phyloP scores from a whole-genome alignment of 352 stramenopile species.

The Lagenidium sp. region DNA sequence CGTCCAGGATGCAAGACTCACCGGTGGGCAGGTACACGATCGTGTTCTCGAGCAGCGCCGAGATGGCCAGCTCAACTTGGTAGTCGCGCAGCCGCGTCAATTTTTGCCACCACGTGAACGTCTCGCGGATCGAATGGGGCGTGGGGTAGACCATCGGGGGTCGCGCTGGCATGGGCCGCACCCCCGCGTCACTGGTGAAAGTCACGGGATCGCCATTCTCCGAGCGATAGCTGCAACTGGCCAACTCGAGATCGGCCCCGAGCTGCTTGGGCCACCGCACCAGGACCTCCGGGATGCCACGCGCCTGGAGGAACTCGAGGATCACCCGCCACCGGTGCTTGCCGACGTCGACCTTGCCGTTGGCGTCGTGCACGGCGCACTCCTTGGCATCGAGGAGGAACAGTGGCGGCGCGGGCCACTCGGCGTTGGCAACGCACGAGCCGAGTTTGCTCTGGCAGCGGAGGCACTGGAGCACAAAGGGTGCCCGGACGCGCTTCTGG shows the following conservation, averaged over 20 bases:
- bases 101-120: conserved; percentile 4
- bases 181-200: too few relatives aligned
- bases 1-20: conserved; percentile 7
- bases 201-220: too few relatives aligned
- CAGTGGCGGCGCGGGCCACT: conserved; percentile 16
- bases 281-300: too few relatives aligned
- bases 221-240: too few relatives aligned
- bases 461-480: conserved; percentile 46
- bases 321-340: too few relatives aligned
- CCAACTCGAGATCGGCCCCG: too few relatives aligned
- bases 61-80: conserved; percentile 60
- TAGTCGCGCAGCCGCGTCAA: conserved; percentile 33
- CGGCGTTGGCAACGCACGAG: conserved; percentile 27
- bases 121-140: conserved; percentile 12
- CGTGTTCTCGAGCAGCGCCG: conserved; percentile 64
- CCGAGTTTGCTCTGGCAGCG: conserved; percentile 38
- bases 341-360: too few relatives aligned
- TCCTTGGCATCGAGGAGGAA: conserved; percentile 44
- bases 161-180: too few relatives aligned
- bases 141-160: conserved; percentile 15
- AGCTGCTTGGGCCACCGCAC: too few relatives aligned
- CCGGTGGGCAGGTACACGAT: conserved; percentile 75
- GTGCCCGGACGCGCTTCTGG: conserved; percentile 25
- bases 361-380: conserved; percentile 18
- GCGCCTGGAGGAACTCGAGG: too few relatives aligned